A percentile compares a stretch with the other conserved stretches of the same genome.
phyloP scores from a whole-genome alignment of 2,329 filamentous ascomycete species.

The Aspergillus spinulosporus region DNA sequence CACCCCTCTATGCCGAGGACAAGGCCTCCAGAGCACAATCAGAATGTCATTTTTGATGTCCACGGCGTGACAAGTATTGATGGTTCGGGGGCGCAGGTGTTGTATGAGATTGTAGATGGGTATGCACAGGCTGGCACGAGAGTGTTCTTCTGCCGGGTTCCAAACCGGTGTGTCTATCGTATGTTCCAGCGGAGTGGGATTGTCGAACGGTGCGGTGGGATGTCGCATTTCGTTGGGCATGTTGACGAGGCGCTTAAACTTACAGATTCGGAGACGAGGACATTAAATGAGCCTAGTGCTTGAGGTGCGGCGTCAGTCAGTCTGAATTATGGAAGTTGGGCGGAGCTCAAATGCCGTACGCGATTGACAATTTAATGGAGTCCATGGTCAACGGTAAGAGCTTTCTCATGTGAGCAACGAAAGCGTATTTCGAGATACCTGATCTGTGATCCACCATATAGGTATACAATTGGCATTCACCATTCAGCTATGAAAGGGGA shows the following conservation, averaged over 20 bases:
- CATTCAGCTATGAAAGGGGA: background rate
- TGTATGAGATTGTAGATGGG: slow-evolving; percentile 80
- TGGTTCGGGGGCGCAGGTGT: slow-evolving; percentile 86
- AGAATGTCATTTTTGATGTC: slow-evolving; percentile 94
- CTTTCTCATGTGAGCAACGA: background rate
- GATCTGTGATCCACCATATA: background rate
- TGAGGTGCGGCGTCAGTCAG: background rate
- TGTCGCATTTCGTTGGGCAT: slow-evolving; percentile 73
- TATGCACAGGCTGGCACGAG: slow-evolving; percentile 74
- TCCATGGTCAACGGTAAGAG: background rate
- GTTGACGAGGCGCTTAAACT: slow-evolving; percentile 81
- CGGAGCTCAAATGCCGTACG: background rate
- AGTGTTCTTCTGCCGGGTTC: slow-evolving; percentile 57
- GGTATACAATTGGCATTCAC: background rate
- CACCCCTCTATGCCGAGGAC: slow-evolving; percentile 86
- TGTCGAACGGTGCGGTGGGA: slow-evolving; percentile 76
- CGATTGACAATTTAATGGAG: background rate
- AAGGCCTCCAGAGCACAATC: slow-evolving; percentile 75
- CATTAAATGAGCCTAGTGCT: background rate
- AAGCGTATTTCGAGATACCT: background rate
- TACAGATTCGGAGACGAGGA: slow-evolving; percentile 68
- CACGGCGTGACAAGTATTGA: slow-evolving; percentile 96
- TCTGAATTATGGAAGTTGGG: background rate
- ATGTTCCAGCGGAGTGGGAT: slow-evolving; percentile 80
- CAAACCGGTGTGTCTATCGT: slow-evolving; percentile 62